A percentile compares a stretch with the other conserved stretches of the same genome.
Evolutionary conservation across 2,329 filamentous ascomycete species (phyloP).

Genomic region (Fusarium coffeatum): DNA sequence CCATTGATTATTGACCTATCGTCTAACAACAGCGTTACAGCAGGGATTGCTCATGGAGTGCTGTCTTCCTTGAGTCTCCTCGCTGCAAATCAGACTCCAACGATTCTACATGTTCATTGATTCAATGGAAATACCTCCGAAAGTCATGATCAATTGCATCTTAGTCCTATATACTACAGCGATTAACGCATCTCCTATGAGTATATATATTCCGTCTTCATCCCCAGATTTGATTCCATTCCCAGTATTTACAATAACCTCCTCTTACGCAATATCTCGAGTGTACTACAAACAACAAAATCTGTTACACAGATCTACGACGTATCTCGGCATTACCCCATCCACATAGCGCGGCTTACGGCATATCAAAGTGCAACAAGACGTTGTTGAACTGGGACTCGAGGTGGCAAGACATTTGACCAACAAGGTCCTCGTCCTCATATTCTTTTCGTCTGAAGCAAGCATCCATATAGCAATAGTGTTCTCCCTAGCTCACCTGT

Average conservation of each 20-base stretch:
- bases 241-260: not conserved
- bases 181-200: not conserved
- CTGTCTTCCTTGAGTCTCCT: not conserved
- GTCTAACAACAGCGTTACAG: not conserved
- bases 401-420: slow-evolving; percentile 8
- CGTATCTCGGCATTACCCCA: not conserved
- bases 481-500: not conserved
- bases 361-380: slow-evolving; percentile 12
- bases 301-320: slow-evolving; percentile 1
- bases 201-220: not conserved
- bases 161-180: not conserved
- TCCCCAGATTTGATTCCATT: not conserved
- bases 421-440: slow-evolving; percentile 37
- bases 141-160: not conserved
- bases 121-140: not conserved
- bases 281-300: not conserved
- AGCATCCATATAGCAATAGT: not conserved
- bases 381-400: slow-evolving; percentile 5
- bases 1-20: not conserved
- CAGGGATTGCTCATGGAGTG: not conserved
- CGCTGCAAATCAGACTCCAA: not conserved
- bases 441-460: slow-evolving; percentile 9
- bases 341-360: slow-evolving; percentile 8
- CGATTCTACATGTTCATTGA: not conserved
- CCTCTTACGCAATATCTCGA: not conserved